Percentiles rank a stretch among this genome's conserved stretches.
These are phyloP conservation scores for Logfia minima DNA, from an alignment of 129 eudicot species.

Conservation along the genomic window DNA sequence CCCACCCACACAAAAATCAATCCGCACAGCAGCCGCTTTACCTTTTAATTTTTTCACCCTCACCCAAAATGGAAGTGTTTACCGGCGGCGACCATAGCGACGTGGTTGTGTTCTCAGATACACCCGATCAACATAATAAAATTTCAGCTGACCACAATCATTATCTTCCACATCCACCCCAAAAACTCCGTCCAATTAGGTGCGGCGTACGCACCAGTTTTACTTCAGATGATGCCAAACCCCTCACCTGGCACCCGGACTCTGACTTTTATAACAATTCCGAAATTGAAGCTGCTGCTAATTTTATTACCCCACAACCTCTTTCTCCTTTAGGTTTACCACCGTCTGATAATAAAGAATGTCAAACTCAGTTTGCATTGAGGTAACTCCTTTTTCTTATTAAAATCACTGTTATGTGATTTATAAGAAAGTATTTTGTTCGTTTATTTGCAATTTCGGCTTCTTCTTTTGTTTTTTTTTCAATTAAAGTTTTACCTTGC, in stretches of 20 bases:
- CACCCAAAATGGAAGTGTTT: background rate
- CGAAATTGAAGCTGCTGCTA: background rate
- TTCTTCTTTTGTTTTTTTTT: background rate
- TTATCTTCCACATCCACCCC: slow-evolving; percentile 37
- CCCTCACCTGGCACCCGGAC: slow-evolving; percentile 31
- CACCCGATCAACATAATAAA: background rate
- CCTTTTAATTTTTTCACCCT: background rate
- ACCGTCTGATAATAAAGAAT: slow-evolving; percentile 5
- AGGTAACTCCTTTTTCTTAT: slow-evolving; percentile 11
- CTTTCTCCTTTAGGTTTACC: slow-evolving; percentile 14
- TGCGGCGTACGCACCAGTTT: slow-evolving; percentile 33
- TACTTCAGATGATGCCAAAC: background rate
- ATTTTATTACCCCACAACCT: background rate
- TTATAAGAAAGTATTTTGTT: background rate
- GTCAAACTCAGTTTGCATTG: background rate
- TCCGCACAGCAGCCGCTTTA: background rate
- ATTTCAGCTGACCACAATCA: background rate
- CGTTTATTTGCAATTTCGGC: background rate
- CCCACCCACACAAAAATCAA: background rate
- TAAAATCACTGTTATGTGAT: background rate
- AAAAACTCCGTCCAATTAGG: slow-evolving; percentile 63
- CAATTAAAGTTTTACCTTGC: background rate
- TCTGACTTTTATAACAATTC: slow-evolving; percentile 19
- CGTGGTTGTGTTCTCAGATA: background rate
- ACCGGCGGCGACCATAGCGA: background rate